Base-by-base conservation (phyloP, 1,284 basidiomycete genomes). In the Ustilago xerochloae region DNA sequence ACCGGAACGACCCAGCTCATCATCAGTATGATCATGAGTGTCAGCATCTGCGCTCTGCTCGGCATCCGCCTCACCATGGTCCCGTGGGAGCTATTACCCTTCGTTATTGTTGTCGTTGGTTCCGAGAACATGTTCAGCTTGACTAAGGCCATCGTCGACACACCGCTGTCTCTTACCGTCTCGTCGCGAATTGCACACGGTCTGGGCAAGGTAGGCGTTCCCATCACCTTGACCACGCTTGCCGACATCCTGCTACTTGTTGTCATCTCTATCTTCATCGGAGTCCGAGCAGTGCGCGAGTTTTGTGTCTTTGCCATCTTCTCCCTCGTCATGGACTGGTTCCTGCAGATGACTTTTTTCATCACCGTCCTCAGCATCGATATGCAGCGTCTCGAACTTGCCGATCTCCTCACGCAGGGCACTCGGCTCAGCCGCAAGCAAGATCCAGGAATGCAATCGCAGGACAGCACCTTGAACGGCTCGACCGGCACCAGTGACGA, bases 121-220 rank as follows among this genome's bases (percentile, higher is more conserved):
- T 92, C 93, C 2, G 96, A 98, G 86, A 97, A 97, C 81, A 98
- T 98, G 95, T 93, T 93, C 83, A 92, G 91, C 78, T 87, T 99
- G 81, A 93, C 94, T 83, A 80, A 93, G 78, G 93, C 94, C 0
- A 93, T 99, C 36, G 90, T 92, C 22, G 91, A 90, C 75, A 97
- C 96, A 1, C 91, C 93, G 3, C 91, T 98, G 46, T 90, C 92
- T 1, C 88, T 97, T 32, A 90, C 94, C 0, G 94, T 98, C 12
- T 94, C 96, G 70, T 91, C 94, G 74, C 90, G 96, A 28, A 93
- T 98, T 59, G 94, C 93, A 0, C 89, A 92, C 64, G 96, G 94
- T 3, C 87, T 98, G 26, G 91, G 91, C 77, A 89, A 90, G 50
- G 94, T 92, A 3, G 96, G 95, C 4, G 92, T 91, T 6, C 93